Evolutionary conservation across 495 filamentous ascomycete genomes (phyloP).

Genomic region (Penicillium ucsense): DNA sequence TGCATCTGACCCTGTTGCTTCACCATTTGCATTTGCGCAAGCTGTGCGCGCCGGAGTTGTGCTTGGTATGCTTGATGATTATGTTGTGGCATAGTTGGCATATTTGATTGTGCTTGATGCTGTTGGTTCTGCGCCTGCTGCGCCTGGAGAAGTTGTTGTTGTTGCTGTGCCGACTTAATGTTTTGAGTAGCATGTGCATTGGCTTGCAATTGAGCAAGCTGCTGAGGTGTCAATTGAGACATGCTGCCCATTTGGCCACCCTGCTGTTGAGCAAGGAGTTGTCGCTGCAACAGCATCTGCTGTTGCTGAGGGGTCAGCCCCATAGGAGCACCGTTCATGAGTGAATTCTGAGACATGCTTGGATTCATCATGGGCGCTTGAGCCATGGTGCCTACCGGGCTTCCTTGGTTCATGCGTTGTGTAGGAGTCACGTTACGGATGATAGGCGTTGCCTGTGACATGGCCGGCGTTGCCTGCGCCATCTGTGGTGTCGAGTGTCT

Average conservation of each 20-base stretch:
- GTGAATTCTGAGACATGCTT: conserved; percentile 36
- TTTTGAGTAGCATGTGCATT: conserved; percentile 46
- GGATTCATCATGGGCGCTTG: conserved; percentile 50
- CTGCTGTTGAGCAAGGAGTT: conserved; percentile 37
- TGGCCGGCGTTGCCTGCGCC: conserved; percentile 67
- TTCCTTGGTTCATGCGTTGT: conserved; percentile 62
- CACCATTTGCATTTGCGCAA: conserved; percentile 31
- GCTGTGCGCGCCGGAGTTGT: conserved; percentile 33
- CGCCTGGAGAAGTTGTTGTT: conserved; percentile 26
- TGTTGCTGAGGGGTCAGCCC: conserved; percentile 31
- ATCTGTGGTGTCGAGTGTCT: conserved; percentile 74
- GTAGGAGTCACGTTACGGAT: conserved; percentile 61
- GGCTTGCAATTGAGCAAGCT: conserved; percentile 36
- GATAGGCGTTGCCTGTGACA: conserved; percentile 61
- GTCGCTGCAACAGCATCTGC: conserved; percentile 35
- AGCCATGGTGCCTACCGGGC: conserved; percentile 52
- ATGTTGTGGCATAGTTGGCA: conserved; percentile 25
- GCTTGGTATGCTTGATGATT: conserved; percentile 40
- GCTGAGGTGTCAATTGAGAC: conserved; percentile 37
- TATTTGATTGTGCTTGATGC: conserved; percentile 27
- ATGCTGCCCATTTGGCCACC: conserved; percentile 27
- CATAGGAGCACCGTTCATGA: conserved; percentile 28
- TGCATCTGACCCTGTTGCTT: conserved; percentile 30
- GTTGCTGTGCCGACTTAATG: conserved; percentile 29
- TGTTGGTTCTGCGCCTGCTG: conserved; percentile 32